These are phyloP conservation scores for Stemphylium beticola DNA, from an alignment of 2,329 filamentous ascomycete genomes.

Conservation along the genomic window DNA sequence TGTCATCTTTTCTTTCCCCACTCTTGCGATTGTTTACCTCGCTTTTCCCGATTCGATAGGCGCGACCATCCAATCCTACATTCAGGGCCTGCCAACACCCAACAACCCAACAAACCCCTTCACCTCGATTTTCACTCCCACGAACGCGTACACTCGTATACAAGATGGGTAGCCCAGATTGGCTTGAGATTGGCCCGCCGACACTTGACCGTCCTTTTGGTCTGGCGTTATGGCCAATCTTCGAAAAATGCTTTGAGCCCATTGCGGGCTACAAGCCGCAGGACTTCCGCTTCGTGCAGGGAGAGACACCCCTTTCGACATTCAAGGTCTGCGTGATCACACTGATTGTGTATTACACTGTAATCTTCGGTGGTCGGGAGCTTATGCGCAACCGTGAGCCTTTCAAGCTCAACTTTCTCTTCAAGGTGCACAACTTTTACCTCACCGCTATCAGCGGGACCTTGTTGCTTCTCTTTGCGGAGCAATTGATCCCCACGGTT, in stretches of 20 bases:
- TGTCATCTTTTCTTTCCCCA: slow-evolving; percentile 23
- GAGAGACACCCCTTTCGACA: slow-evolving; percentile 88
- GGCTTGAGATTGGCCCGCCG: slow-evolving; percentile 64
- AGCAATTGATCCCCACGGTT: slow-evolving; percentile 87
- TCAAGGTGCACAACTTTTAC: slow-evolving; percentile 97
- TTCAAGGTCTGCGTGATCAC: slow-evolving; percentile 80
- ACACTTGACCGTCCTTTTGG: slow-evolving; percentile 93
- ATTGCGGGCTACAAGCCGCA: slow-evolving; percentile 81
- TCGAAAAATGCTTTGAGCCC: slow-evolving; percentile 81
- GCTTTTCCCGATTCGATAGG: slow-evolving; percentile 8
- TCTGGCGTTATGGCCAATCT: slow-evolving; percentile 90
- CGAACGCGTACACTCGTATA: slow-evolving; percentile 12
- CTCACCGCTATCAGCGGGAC: slow-evolving; percentile 83
- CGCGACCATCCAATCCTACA: slow-evolving; percentile 14
- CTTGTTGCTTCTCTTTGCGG: slow-evolving; percentile 83
- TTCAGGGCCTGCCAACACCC: slow-evolving; percentile 7
- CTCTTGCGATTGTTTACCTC: slow-evolving; percentile 21
- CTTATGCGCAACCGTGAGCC: slow-evolving; percentile 86
- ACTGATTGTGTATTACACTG: slow-evolving; percentile 85
- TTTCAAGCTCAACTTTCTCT: slow-evolving; percentile 85
- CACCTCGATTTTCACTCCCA: not conserved
- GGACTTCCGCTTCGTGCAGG: slow-evolving; percentile 83
- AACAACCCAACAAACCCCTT: slow-evolving; percentile 3
- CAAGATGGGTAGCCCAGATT: slow-evolving; percentile 61
- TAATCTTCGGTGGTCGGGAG: slow-evolving; percentile 92